phyloP scores from a whole-genome alignment of 495 filamentous ascomycete genomes.

The Xylaria nigripes region DNA sequence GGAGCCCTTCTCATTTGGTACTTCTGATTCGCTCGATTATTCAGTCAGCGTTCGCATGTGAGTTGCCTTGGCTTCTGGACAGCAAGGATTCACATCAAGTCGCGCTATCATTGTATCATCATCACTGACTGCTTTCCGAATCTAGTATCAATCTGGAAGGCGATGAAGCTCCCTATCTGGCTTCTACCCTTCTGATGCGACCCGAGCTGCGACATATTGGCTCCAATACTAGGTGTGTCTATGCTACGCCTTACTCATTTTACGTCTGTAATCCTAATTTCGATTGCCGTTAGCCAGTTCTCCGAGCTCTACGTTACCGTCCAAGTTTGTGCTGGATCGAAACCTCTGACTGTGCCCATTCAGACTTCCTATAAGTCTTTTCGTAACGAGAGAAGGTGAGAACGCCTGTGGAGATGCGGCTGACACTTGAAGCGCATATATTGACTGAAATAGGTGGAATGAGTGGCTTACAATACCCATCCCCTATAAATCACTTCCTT shows the following conservation, averaged over 20 bases:
- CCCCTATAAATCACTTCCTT: conserved; percentile 67
- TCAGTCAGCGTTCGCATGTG: conserved; percentile 81
- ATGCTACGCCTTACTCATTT: background rate
- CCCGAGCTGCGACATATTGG: conserved; percentile 78
- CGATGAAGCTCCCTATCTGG: conserved; percentile 66
- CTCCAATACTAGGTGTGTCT: conserved; percentile 56
- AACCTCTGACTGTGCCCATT: conserved; percentile 81
- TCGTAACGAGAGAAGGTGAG: conserved; percentile 55
- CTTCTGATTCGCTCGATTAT: conserved; percentile 68
- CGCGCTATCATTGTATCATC: background rate
- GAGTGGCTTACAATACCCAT: conserved; percentile 92
- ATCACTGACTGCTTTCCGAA: conserved; percentile 5
- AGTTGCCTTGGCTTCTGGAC: conserved; percentile 16
- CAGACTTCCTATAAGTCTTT: conserved; percentile 91
- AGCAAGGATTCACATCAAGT: background rate
- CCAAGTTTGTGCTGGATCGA: conserved; percentile 93
- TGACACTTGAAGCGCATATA: background rate
- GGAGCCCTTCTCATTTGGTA: conserved; percentile 93
- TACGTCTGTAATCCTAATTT: conserved; percentile 9
- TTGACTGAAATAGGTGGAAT: conserved; percentile 58
- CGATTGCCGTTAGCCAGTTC: conserved; percentile 35
- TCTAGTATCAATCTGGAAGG: conserved; percentile 78
- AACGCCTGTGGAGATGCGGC: background rate
- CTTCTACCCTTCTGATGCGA: conserved; percentile 66
- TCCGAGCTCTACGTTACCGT: conserved; percentile 90